Conservation (phyloP, 2,329 filamentous ascomycete species). For the Sporothrix dimorphospora region DNA sequence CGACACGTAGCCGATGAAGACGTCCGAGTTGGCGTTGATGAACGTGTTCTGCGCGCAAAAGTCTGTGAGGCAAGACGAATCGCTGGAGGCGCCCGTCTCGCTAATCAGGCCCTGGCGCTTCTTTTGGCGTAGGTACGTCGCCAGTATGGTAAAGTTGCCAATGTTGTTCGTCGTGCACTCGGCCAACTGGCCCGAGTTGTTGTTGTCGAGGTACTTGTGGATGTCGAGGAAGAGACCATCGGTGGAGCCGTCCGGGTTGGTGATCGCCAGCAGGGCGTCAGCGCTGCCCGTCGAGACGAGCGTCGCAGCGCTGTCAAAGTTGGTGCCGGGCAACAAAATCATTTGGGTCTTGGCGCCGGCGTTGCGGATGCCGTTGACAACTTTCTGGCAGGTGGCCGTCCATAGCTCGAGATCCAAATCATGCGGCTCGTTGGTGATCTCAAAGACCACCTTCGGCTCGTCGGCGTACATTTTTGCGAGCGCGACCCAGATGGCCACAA, state of each 20-base stretch:
- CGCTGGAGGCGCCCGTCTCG: conserved; percentile 46
- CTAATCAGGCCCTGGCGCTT: conserved; percentile 42
- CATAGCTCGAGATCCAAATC: conserved; percentile 60
- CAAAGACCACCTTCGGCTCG: conserved; percentile 61
- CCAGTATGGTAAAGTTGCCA: conserved; percentile 41
- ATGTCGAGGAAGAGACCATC: conserved; percentile 61
- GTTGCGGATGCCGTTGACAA: conserved; percentile 67
- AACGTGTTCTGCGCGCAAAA: conserved; percentile 41
- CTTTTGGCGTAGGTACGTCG: conserved; percentile 42
- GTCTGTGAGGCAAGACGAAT: conserved; percentile 40
- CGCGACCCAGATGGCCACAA: conserved; percentile 61
- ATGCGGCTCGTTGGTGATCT: conserved; percentile 72
- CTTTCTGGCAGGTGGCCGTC: conserved; percentile 63
- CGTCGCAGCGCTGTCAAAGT: conserved; percentile 33
- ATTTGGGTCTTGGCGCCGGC: conserved; percentile 63
- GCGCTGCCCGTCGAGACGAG: conserved; percentile 55
- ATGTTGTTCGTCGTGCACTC: conserved; percentile 56
- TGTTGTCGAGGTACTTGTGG: conserved; percentile 63
- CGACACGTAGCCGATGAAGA: conserved; percentile 39
- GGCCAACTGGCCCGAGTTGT: conserved; percentile 57
- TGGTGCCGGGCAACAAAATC: conserved; percentile 66
- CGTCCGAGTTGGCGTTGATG: conserved; percentile 42
- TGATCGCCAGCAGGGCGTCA: conserved; percentile 55
- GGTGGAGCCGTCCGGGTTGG: conserved; percentile 61
- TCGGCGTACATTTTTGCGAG: conserved; percentile 61